phyloP scores from a whole-genome alignment of 2,329 filamentous ascomycete genomes.

The Amauroascus verrucosus region DNA sequence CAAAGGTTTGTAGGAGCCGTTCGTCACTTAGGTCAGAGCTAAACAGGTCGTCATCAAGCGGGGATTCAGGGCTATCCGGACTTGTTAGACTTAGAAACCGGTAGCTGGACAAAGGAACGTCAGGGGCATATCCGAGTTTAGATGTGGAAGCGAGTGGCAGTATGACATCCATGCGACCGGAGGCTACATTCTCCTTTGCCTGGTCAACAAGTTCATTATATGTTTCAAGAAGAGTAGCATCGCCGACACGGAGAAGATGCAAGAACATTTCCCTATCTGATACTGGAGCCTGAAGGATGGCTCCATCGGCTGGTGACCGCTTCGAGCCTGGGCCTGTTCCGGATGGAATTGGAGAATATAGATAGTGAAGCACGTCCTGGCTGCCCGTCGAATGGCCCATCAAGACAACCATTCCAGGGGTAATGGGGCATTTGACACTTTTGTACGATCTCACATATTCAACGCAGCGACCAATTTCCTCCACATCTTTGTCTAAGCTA shows the following conservation, averaged over 20 bases:
- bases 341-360: constrained; percentile 37
- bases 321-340: constrained; percentile 19
- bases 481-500: constrained; percentile 44
- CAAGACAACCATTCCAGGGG: constrained; percentile 47
- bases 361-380: constrained; percentile 58
- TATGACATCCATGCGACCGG: constrained; percentile 21
- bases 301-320: constrained; percentile 55
- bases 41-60: constrained; percentile 78
- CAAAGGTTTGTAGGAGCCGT: constrained; percentile 54
- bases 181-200: constrained; percentile 22
- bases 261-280: constrained; percentile 59
- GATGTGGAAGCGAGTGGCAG: constrained; percentile 29
- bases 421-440: constrained; percentile 12
- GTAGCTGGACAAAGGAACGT: constrained; percentile 44
- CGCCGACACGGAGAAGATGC: constrained; percentile 20
- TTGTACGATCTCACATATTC: constrained; percentile 39
- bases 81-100: constrained; percentile 50
- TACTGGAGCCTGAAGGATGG: constrained; percentile 69
- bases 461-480: constrained; percentile 45
- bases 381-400: constrained; percentile 62
- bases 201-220: constrained; percentile 29
- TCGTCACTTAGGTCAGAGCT: constrained; percentile 61
- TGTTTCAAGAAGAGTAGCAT: constrained; percentile 16
- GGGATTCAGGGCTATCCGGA: constrained; percentile 42
- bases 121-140: constrained; percentile 24